Base-by-base conservation (phyloP, 164 flowering plant genomes). In the Chimonanthus praecox region DNA sequence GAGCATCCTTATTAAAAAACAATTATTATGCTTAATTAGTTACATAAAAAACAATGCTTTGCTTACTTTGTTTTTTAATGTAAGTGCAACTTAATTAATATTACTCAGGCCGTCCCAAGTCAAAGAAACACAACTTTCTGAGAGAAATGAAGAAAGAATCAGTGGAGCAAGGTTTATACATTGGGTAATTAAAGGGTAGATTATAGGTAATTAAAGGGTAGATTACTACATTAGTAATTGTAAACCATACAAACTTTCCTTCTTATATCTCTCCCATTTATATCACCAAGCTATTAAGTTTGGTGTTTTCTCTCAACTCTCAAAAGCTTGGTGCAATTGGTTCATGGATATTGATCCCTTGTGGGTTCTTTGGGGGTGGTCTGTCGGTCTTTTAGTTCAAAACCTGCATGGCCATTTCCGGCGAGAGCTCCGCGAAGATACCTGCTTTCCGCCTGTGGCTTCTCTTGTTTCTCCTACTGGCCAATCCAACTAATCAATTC, bases 281-380 rank as follows among this genome's bases (percentile, higher is more conserved):
- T 65, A 69, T 78, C 67, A 70, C 61, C 78, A 71, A 43, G 70
- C 54, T 63, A 46, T 47, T 54, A 49, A 71, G 72, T 72, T 65
- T 76, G 72, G 74, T 76, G 54, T 73, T 68, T 74, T 69, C 71
- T 74, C 75, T 71, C 72, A 69, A 13, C 83, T 79, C 67, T 47
- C 76, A 83, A 75, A 73, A 72, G 72, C 78, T 79, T 72, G 82
- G 75, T 71, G 58, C 75, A 65, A 67, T 78, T 84, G 87, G 91
- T 91, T 89, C 78, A 91, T 91, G 97, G 94, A 88, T 88, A 85
- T 87, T 88, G 94, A 87, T 84, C 86, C 85, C 88, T 84, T 83
- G 79, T 85, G 88, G 87, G 72, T 78, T 84, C 80, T 86, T 83
- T 90, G 94, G 90, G 94, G 92, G 90, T 79, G 78, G 85, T 77